These are phyloP conservation scores for Dioscorea alata DNA, from an alignment of 106 monocot species.

Conservation along the genomic window DNA sequence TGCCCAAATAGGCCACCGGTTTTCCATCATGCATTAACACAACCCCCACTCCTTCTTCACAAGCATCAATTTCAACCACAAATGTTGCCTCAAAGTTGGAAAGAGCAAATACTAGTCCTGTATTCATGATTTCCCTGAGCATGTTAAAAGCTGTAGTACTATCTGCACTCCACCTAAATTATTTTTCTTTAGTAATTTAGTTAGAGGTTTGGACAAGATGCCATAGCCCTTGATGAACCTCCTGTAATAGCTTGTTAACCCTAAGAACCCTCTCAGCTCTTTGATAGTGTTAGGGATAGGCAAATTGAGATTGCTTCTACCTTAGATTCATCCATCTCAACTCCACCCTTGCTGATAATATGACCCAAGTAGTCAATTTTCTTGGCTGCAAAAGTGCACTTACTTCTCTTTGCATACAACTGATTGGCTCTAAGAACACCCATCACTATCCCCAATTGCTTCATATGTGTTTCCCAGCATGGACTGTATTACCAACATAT, in stretches of 20 bases:
- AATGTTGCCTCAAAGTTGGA: neutral
- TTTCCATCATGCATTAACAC: neutral
- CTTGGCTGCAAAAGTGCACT: neutral
- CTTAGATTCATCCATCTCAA: neutral
- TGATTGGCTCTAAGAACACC: neutral
- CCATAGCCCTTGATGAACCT: neutral
- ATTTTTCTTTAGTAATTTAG: neutral
- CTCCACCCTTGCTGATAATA: neutral
- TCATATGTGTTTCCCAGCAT: neutral
- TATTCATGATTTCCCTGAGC: neutral
- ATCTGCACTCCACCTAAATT: neutral
- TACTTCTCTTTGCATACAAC: neutral
- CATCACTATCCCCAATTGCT: neutral
- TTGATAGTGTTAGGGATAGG: neutral
- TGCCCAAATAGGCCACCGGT: neutral
- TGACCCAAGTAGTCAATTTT: neutral
- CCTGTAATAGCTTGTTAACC: neutral
- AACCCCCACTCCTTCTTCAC: neutral
- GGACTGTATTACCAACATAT: neutral
- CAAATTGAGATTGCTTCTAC: neutral
- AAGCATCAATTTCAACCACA: neutral
- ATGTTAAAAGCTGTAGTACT: neutral
- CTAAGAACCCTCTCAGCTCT: neutral
- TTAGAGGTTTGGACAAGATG: neutral
- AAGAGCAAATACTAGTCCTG: neutral